Conservation (phyloP, 2,329 filamentous ascomycete species). For the Xylogone sp. region DNA sequence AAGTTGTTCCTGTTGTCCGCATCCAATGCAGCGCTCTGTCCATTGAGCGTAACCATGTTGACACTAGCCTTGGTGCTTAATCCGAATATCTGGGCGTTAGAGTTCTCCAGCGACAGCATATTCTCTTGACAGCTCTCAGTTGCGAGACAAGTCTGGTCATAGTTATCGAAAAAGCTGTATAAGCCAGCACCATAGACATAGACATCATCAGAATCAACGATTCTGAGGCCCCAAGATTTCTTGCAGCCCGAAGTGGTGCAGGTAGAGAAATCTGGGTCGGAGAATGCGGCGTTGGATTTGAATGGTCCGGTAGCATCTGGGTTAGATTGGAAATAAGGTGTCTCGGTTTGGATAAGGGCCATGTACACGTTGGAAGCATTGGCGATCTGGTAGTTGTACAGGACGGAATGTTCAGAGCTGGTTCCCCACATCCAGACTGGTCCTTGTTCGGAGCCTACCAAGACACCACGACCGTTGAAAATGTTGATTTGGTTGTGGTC, state of each 20-base stretch:
- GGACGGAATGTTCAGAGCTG: constrained; percentile 59
- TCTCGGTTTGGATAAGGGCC: constrained; percentile 83
- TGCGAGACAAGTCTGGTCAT: constrained; percentile 64
- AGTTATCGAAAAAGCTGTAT: constrained; percentile 84
- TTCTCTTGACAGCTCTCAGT: constrained; percentile 71
- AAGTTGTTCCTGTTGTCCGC: constrained; percentile 63
- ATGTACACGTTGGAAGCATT: constrained; percentile 78
- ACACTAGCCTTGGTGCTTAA: constrained; percentile 70
- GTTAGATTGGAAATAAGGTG: constrained; percentile 83
- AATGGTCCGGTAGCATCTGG: constrained; percentile 68
- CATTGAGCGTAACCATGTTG: constrained; percentile 68
- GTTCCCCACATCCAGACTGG: constrained; percentile 81
- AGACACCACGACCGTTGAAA: constrained; percentile 82
- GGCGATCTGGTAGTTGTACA: constrained; percentile 82
- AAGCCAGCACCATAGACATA: constrained; percentile 70
- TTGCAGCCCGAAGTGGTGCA: constrained; percentile 39
- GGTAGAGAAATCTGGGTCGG: constrained; percentile 65
- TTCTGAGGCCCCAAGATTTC: constrained; percentile 67
- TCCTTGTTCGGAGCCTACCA: constrained; percentile 68
- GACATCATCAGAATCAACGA: constrained; percentile 63
- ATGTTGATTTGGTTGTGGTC: constrained; percentile 79
- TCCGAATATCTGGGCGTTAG: constrained; percentile 56
- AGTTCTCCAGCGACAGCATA: constrained; percentile 71
- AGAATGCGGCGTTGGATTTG: constrained; percentile 50
- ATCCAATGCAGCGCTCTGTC: constrained; percentile 48